Conservation (phyloP, 148 eudicot genomes). For the Chenopodium formosanum region DNA sequence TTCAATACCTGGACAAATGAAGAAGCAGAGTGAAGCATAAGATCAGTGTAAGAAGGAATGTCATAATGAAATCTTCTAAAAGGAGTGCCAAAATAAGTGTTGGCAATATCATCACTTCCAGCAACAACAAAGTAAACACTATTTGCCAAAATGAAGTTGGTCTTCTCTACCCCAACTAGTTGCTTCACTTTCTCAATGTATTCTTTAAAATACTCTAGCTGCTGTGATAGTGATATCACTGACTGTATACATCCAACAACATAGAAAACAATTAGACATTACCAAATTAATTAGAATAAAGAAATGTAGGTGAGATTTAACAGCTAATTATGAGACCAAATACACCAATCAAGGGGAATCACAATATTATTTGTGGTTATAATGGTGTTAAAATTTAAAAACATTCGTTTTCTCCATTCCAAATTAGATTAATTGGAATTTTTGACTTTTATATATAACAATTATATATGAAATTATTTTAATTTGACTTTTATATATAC, state of each 20-base stretch:
- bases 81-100: constrained; percentile 50
- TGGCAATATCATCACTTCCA: constrained; percentile 68
- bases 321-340: too few species aligned
- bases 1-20: constrained; percentile 48
- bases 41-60: constrained; percentile 46
- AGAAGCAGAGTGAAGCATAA: constrained; percentile 43
- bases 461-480: too few species aligned
- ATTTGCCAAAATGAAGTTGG: constrained; percentile 34
- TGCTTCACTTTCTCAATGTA: constrained; percentile 41
- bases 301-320: too few species aligned
- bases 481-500: too few species aligned
- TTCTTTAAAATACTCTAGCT: constrained; percentile 50
- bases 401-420: too few species aligned
- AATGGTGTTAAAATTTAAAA: too few species aligned
- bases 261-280: neutral
- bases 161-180: constrained; percentile 44
- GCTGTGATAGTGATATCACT: constrained; percentile 49
- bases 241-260: constrained; percentile 31
- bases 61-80: constrained; percentile 40
- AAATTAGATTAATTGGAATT: too few species aligned
- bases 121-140: constrained; percentile 37
- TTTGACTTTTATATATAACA: too few species aligned
- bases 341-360: too few species aligned
- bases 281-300: too few species aligned
- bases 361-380: too few species aligned